phyloP scores from a whole-genome alignment of 192 early-diverging fungal genomes.

The Chytriomyces sp. region DNA sequence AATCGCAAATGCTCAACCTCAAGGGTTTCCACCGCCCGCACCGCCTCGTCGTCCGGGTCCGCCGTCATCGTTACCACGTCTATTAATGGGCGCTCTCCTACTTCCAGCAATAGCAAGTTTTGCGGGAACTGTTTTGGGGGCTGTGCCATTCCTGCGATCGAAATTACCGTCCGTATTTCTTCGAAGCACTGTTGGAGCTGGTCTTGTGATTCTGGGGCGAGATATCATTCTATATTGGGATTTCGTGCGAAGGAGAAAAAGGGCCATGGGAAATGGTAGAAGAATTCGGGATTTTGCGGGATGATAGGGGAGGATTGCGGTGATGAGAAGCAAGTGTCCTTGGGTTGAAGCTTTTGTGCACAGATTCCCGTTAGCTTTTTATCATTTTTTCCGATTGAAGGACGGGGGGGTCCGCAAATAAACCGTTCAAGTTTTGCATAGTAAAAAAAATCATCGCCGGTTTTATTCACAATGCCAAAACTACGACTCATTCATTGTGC shows the following conservation, averaged over 20 bases:
- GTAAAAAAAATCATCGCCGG: background rate
- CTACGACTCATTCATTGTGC: background rate
- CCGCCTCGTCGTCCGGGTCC: slow-evolving; percentile 11
- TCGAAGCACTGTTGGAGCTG: slow-evolving; percentile 15
- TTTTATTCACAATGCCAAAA: background rate
- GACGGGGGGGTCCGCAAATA: background rate
- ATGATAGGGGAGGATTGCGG: too few relatives aligned
- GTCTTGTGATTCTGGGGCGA: slow-evolving; percentile 3
- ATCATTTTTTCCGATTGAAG: too few relatives aligned
- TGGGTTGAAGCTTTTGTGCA: background rate
- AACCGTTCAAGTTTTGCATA: background rate
- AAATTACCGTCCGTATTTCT: slow-evolving; percentile 16
- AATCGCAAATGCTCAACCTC: background rate
- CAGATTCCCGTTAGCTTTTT: too few relatives aligned
- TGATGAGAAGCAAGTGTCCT: background rate
- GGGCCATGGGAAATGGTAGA: background rate
- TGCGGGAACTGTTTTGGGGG: slow-evolving; percentile 5
- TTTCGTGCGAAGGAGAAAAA: background rate
- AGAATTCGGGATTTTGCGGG: slow-evolving; percentile 8
- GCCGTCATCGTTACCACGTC: slow-evolving; percentile 20
- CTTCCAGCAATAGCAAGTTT: slow-evolving; percentile 14
- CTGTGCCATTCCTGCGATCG: background rate
- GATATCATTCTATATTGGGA: slow-evolving; percentile 28
- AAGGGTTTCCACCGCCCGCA: background rate
- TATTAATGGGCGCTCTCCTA: slow-evolving; percentile 18